phyloP scores from a whole-genome alignment of 495 filamentous ascomycete species.

The Neurospora sp. region DNA sequence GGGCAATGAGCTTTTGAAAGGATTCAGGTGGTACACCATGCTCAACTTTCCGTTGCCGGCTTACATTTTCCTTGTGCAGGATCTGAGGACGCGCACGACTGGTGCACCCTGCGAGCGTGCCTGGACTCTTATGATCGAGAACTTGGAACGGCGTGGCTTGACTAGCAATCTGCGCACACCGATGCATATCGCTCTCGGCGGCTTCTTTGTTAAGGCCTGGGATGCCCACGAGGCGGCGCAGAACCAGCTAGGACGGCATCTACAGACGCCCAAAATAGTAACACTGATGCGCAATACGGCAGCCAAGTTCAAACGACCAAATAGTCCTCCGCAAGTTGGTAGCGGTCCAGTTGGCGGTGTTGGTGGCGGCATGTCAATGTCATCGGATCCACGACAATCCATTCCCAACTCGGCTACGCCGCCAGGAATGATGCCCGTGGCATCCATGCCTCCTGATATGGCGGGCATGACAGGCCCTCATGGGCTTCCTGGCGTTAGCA shows the following conservation, averaged over 20 bases:
- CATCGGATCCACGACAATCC: background rate
- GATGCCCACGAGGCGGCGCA: constrained; percentile 37
- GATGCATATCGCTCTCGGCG: constrained; percentile 40
- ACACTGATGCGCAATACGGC: constrained; percentile 26
- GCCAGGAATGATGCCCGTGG: background rate
- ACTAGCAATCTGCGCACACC: constrained; percentile 34
- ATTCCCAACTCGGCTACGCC: background rate
- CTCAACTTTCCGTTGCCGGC: constrained; percentile 44
- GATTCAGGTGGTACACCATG: constrained; percentile 43
- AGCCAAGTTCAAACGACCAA: constrained; percentile 11
- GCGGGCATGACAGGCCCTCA: background rate
- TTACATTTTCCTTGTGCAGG: constrained; percentile 41
- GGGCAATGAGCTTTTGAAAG: constrained; percentile 29
- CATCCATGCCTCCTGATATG: background rate
- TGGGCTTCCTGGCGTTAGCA: background rate
- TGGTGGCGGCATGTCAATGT: background rate
- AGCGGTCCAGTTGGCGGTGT: background rate
- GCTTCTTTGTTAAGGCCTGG: constrained; percentile 45
- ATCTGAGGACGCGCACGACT: constrained; percentile 35
- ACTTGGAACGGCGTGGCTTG: constrained; percentile 34
- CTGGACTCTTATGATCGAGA: constrained; percentile 39
- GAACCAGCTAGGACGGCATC: constrained; percentile 26
- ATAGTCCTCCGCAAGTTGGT: background rate
- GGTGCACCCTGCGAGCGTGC: constrained; percentile 43
- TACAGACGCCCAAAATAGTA: constrained; percentile 33